phyloP scores from a whole-genome alignment of 169 alveolate genomes.

The Babesia microti region DNA sequence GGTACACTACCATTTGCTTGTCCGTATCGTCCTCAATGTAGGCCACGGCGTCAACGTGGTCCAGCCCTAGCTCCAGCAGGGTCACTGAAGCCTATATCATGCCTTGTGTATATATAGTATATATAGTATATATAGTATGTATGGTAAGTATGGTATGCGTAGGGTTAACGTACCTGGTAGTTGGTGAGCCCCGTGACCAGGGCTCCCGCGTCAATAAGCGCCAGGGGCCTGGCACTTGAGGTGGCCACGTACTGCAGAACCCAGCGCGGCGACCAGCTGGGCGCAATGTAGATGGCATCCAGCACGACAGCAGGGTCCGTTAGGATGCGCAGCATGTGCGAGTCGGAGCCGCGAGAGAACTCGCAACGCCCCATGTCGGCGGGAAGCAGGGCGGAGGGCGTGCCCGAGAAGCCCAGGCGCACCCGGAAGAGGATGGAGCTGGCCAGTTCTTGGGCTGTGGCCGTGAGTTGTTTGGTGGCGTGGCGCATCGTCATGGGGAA shows the following conservation, averaged over 20 bases:
- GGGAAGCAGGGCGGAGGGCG: slow-evolving; percentile 83
- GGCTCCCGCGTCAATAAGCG: slow-evolving; percentile 77
- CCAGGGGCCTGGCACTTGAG: slow-evolving; percentile 43
- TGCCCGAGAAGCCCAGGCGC: slow-evolving; percentile 84
- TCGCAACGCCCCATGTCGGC: slow-evolving; percentile 72
- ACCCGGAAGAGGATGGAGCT: slow-evolving; percentile 69
- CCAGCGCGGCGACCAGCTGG: slow-evolving; percentile 40
- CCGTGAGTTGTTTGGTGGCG: slow-evolving; percentile 69
- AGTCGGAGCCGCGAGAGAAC: slow-evolving; percentile 78
- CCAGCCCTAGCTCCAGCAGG: slow-evolving; percentile 55
- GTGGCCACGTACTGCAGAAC: slow-evolving; percentile 41
- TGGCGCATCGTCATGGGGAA: slow-evolving; percentile 72
- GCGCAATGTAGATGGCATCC: slow-evolving; percentile 37
- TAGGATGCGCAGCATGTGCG: slow-evolving; percentile 62
- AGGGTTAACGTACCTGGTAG: slow-evolving; percentile 58
- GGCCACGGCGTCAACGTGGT: slow-evolving; percentile 65
- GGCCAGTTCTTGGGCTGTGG: slow-evolving; percentile 80
- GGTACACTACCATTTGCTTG: slow-evolving; percentile 45
- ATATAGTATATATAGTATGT: no score
- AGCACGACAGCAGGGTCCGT: slow-evolving; percentile 53
- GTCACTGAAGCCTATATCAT: slow-evolving; percentile 49
- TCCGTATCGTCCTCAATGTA: slow-evolving; percentile 39
- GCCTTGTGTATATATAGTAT: no score
- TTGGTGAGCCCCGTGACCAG: slow-evolving; percentile 67
- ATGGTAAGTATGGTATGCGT: no score